Base-by-base conservation (phyloP, 257 asterid genomes). In the Penstemon davidsonii region DNA sequence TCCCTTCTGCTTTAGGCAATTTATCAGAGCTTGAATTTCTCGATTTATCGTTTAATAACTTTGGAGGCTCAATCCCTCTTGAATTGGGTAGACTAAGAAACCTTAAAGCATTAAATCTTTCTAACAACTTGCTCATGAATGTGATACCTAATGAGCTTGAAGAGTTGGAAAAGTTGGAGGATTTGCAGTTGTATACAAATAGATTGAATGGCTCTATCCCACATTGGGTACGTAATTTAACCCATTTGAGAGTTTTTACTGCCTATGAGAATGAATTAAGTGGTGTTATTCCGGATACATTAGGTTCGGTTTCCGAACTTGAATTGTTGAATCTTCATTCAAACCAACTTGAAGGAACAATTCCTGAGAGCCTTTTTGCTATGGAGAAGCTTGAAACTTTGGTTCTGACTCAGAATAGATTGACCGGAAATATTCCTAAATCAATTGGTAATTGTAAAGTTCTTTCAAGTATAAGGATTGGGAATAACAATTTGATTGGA, bases 161-260 rank as follows among this genome's bases (percentile, higher is more conserved):
- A 55, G 80, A 82, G 38, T 68, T 93, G 12, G 66, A 19, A 41
- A 84, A 76, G 72, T 50, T 93, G 82, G 88, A 78, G 49, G 88
- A 87, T 57, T 79, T 93, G 80, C 94, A 91, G 64, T 5, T 93
- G 53, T 93, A 43, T 76, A 79, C 89, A 0, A 93, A 93, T 58
- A 83, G 78, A 40, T 62, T 93, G 78, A 88, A 75, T 72, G 97
- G 99, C 58, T 81, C 95, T n/a, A 86, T 93, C 62, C 99, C 99
- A 18, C 8, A 47, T 5, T 86, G 95, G 98, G 76, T 93, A 5
- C 91, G 90, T 0, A 83, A 85, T 74, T 76, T 93, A 49, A 88
- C 94, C 65, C 68, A 53, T 55, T 73, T 93, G 71, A 79, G 85
- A 66, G 78, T 79, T 39, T 88, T 93, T 70, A 72, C 99, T 46